phyloP scores from a whole-genome alignment of 495 filamentous ascomycete species.

The Sporormia fimetaria region DNA sequence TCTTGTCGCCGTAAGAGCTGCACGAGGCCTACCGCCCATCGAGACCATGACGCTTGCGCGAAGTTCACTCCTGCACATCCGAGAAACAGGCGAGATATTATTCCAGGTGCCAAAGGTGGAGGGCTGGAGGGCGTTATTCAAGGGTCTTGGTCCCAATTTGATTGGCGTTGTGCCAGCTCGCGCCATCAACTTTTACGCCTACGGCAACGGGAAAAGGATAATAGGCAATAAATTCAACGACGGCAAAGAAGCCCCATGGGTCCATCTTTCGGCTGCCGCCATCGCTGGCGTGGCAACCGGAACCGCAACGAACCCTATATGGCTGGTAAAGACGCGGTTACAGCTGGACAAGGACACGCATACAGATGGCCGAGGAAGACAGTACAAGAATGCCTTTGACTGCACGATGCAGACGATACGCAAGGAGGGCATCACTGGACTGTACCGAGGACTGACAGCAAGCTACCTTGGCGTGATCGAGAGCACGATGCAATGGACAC shows the following conservation, averaged over 20 bases:
- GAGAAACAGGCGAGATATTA: constrained; percentile 73
- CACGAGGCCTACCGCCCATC: constrained; percentile 39
- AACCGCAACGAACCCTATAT: constrained; percentile 85
- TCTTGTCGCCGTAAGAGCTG: constrained; percentile 37
- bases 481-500: constrained; percentile 74
- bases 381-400: constrained; percentile 73
- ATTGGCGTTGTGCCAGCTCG: constrained; percentile 78
- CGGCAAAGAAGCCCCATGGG: constrained; percentile 53
- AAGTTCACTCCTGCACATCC: constrained; percentile 48
- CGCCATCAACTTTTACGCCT: constrained; percentile 79
- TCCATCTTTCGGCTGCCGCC: constrained; percentile 64
- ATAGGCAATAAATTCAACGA: constrained; percentile 54
- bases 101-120: constrained; percentile 63
- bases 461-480: constrained; percentile 80
- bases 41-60: constrained; percentile 37
- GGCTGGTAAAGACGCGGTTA: constrained; percentile 80
- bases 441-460: constrained; percentile 79
- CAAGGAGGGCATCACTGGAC: constrained; percentile 61
- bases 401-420: constrained; percentile 66
- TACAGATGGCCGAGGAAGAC: constrained; percentile 45
- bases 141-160: constrained; percentile 77
- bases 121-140: constrained; percentile 76
- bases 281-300: constrained; percentile 67
- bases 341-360: constrained; percentile 69
- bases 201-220: constrained; percentile 76